A percentile compares a stretch with the other conserved stretches of the same genome.
Evolutionary conservation across 2,329 filamentous ascomycete genomes (phyloP).

Genomic region (Claviceps pusilla): DNA sequence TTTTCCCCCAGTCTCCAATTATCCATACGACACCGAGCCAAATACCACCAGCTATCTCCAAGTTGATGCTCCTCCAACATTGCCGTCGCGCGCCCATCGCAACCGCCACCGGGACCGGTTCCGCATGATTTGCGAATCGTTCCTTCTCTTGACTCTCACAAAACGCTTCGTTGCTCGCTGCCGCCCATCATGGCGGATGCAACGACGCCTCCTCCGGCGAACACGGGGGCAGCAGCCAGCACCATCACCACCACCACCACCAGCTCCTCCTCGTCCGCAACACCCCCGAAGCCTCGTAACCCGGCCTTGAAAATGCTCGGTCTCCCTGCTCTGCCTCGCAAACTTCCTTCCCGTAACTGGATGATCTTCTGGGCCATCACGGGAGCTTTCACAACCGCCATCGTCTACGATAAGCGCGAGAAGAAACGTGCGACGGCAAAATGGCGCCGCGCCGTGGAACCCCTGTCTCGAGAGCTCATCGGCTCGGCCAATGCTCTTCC

Average conservation of each 20-base stretch:
- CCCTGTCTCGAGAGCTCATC: constrained; percentile 67
- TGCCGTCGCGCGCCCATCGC: not conserved
- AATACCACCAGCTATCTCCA: not conserved
- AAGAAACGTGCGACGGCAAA: constrained; percentile 73
- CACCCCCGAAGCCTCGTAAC: constrained; percentile 38
- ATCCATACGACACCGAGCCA: too few species aligned
- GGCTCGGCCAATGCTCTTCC: constrained; percentile 53
- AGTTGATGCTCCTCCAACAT: not conserved
- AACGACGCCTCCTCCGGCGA: not conserved
- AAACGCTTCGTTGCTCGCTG: not conserved
- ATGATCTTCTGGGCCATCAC: constrained; percentile 81
- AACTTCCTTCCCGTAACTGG: constrained; percentile 92
- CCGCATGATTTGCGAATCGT: not conserved
- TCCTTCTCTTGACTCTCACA: not conserved
- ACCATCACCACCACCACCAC: constrained; percentile 5
- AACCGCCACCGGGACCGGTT: not conserved
- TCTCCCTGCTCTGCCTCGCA: constrained; percentile 66
- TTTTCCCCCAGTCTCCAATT: not conserved
- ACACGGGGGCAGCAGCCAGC: constrained; percentile 5
- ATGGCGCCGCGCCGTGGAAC: constrained; percentile 74
- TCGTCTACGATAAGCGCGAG: constrained; percentile 86
- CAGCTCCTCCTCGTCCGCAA: constrained; percentile 11
- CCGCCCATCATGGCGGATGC: not conserved
- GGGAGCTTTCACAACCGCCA: constrained; percentile 59
- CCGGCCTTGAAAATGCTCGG: constrained; percentile 68